Conservation (phyloP, 1,139 yeast genomes). For the Pichia sp. region DNA sequence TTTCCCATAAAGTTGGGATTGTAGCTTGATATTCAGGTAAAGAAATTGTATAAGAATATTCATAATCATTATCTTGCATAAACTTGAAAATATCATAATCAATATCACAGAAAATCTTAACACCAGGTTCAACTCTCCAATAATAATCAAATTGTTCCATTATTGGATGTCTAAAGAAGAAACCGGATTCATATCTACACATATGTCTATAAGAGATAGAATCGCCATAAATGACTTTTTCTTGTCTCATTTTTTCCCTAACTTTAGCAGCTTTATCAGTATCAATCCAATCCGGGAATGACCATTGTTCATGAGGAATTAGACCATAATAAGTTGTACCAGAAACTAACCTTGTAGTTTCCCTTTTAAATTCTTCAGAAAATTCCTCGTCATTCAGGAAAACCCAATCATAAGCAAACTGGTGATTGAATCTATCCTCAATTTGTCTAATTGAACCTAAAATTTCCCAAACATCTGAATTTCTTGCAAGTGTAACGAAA, state of each 20-base stretch:
- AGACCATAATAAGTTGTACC: slow-evolving; percentile 48
- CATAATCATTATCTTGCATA: slow-evolving; percentile 68
- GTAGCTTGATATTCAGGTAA: slow-evolving; percentile 79
- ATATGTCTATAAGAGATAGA: slow-evolving; percentile 64
- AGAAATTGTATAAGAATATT: slow-evolving; percentile 74
- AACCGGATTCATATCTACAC: slow-evolving; percentile 91
- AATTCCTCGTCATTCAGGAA: slow-evolving; percentile 53
- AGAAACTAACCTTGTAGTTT: slow-evolving; percentile 36
- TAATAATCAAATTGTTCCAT: slow-evolving; percentile 72
- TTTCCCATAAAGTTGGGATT: slow-evolving; percentile 75
- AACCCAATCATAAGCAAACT: slow-evolving; percentile 74
- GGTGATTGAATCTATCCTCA: slow-evolving; percentile 66
- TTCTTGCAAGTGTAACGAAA: slow-evolving; percentile 53
- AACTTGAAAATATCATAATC: slow-evolving; percentile 76
- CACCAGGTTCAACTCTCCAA: slow-evolving; percentile 94
- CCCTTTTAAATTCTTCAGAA: slow-evolving; percentile 38
- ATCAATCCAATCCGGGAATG: slow-evolving; percentile 68
- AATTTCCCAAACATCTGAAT: slow-evolving; percentile 44
- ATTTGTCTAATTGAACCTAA: slow-evolving; percentile 47
- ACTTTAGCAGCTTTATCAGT: slow-evolving; percentile 47
- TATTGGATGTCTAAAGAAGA: slow-evolving; percentile 73
- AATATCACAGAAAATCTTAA: slow-evolving; percentile 70
- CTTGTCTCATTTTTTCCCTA: slow-evolving; percentile 44
- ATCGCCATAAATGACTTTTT: slow-evolving; percentile 48
- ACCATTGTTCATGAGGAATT: slow-evolving; percentile 44